Base-by-base conservation (phyloP, 306 rosid species). In the Dalbergia oliveri region DNA sequence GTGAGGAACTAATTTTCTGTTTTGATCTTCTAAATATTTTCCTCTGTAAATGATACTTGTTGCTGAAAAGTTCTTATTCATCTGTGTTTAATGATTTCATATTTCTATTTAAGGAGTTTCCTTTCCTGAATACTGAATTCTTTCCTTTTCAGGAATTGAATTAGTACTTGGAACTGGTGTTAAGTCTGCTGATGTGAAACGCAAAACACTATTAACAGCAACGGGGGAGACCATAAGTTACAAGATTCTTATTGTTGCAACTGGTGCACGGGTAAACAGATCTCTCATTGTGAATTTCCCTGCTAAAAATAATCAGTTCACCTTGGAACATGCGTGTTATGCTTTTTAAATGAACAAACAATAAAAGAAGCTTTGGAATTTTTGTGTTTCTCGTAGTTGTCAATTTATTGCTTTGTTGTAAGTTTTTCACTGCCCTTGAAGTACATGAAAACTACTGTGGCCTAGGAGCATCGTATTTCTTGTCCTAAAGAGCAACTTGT, bases 221-320 rank as follows among this genome's bases (percentile, higher is more conserved):
- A 84, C 99, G 41, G 99, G 99, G 66, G 99, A 95, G 90, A 95
- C 98, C 76, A 91, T 95, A 73, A 95, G 98, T 85, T 95, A 95
- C 91, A 95, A 88, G 91, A 44, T 88, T 86, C 99, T 95, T 72
- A 83, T 95, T 71, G 79, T 95, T 86, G 99, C 99, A 61, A 91
- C 99, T 83, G 99, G 99, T 89, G 99, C 99, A 83, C 98, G 97
- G 99, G 99, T 95, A 95, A 83, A 64, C 90, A 83, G 78, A 76
- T 88, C 90, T 87, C 69, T 47, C 67, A 50, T 33, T 77, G 63
- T 33, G 35, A 41, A 41, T 64, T 82, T 11, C 72, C 66, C 41
- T 57, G 49, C 66, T 45, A 58, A 23, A 8, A 72, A 66, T 68
- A 71, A 37, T 75, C 53, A 35, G 77, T 66, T 37, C 47, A 19